A percentile compares a stretch with the other conserved stretches of the same genome.
These are phyloP conservation scores for Conoideocrella luteorostrata DNA, from an alignment of 2,329 filamentous ascomycete species.

Conservation along the genomic window DNA sequence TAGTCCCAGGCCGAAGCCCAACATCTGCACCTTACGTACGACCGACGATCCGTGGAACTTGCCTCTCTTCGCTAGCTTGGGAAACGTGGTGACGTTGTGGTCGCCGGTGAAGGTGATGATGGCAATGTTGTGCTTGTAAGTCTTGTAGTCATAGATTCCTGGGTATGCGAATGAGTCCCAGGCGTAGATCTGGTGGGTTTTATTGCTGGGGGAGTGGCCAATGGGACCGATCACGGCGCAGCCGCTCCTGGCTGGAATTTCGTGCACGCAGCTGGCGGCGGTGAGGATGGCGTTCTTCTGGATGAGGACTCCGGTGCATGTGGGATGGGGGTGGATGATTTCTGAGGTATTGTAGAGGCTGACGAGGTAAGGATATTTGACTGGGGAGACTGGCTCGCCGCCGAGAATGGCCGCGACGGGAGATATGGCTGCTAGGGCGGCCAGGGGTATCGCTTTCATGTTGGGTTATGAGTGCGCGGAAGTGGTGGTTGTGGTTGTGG, in stretches of 20 bases:
- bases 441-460: no score
- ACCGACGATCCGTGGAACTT: neutral
- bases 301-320: constrained; percentile 2
- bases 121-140: constrained; percentile 3
- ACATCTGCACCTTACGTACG: no score
- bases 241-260: no score
- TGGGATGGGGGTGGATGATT: neutral
- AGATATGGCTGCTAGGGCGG: neutral
- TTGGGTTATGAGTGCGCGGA: no score
- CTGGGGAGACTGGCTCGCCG: neutral
- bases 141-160: neutral
- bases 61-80: neutral
- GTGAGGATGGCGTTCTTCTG: constrained; percentile 4
- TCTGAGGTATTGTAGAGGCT: neutral
- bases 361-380: constrained; percentile 3
- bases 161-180: neutral
- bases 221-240: neutral
- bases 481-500: no score
- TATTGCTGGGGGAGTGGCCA: neutral
- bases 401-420: neutral
- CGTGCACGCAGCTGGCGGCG: constrained; percentile 3
- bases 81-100: neutral
- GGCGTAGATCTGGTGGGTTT: neutral
- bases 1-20: neutral
- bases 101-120: neutral